phyloP scores from a whole-genome alignment of 2,329 filamentous ascomycete genomes.

The Gaeumannomyces tritici region DNA sequence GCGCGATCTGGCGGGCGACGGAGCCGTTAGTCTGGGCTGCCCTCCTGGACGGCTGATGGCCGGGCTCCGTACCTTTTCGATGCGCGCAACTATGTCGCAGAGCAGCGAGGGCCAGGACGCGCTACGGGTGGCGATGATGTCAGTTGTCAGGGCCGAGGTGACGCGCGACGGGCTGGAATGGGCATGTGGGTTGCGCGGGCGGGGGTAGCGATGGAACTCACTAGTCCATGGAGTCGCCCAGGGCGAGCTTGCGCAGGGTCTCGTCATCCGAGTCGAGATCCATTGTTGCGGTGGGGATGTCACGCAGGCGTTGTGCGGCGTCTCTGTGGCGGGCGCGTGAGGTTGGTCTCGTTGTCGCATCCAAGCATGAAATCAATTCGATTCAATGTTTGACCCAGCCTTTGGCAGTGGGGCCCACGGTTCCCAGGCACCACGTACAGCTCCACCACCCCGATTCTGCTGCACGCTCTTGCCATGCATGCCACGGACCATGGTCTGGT shows the following conservation, averaged over 20 bases:
- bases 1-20: slow-evolving; percentile 50
- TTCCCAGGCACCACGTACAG: too few relatives aligned
- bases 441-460: too few relatives aligned
- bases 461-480: too few relatives aligned
- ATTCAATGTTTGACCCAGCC: too few relatives aligned
- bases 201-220: slow-evolving; percentile 25
- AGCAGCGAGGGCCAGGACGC: slow-evolving; percentile 61
- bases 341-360: neutral
- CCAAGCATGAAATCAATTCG: neutral
- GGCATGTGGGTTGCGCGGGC: neutral
- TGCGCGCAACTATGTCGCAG: slow-evolving; percentile 52
- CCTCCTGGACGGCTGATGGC: neutral
- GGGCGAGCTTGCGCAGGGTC: slow-evolving; percentile 36
- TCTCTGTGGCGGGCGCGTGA: neutral
- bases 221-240: slow-evolving; percentile 45
- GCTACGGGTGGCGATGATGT: slow-evolving; percentile 29
- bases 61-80: slow-evolving; percentile 45
- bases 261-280: slow-evolving; percentile 45
- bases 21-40: neutral
- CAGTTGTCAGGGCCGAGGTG: slow-evolving; percentile 1
- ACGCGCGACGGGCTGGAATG: neutral
- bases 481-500: too few relatives aligned
- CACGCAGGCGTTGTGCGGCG: neutral
- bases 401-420: too few relatives aligned
- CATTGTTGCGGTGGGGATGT: slow-evolving; percentile 25